phyloP scores from a whole-genome alignment of 805 yeast genomes.

The Nakazawaea ernobii region DNA sequence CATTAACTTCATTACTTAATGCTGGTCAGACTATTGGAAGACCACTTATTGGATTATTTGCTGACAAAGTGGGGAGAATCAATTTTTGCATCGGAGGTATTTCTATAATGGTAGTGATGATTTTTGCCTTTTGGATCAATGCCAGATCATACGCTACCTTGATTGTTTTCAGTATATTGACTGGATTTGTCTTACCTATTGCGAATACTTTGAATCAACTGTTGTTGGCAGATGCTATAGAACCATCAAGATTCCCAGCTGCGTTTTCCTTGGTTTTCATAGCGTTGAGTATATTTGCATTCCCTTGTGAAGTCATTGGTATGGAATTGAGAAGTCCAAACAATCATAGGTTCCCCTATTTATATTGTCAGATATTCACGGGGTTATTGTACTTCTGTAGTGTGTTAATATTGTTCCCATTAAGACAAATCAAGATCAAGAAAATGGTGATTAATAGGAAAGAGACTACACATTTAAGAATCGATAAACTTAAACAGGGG shows the following conservation, averaged over 20 bases:
- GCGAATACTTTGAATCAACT: conserved; percentile 17
- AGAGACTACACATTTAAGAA: conserved; percentile 4
- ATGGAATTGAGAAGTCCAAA: conserved; percentile 34
- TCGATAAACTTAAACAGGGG: background rate
- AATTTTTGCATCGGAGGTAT: conserved; percentile 35
- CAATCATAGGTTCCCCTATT: conserved; percentile 21
- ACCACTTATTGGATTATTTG: conserved; percentile 38
- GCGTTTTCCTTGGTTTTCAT: conserved; percentile 32
- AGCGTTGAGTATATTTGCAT: conserved; percentile 24
- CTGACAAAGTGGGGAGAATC: conserved; percentile 41
- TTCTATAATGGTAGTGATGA: conserved; percentile 25
- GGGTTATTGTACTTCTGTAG: conserved; percentile 28
- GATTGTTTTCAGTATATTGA: conserved; percentile 29
- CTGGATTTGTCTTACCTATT: conserved; percentile 37
- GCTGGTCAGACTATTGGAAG: conserved; percentile 46
- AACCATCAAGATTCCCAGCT: conserved; percentile 29
- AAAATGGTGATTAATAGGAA: conserved; percentile 15
- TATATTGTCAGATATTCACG: conserved; percentile 34
- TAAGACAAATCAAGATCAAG: conserved; percentile 30
- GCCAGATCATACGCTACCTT: conserved; percentile 29
- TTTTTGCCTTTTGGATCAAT: conserved; percentile 40
- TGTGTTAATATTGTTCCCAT: conserved; percentile 24
- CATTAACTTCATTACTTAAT: conserved; percentile 39
- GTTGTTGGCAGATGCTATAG: conserved; percentile 34
- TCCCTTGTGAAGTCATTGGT: conserved; percentile 51